A percentile compares a stretch with the other conserved stretches of the same genome.
phyloP scores from a whole-genome alignment of 257 asterid genomes.

The Ocimum tenuiflorum region DNA sequence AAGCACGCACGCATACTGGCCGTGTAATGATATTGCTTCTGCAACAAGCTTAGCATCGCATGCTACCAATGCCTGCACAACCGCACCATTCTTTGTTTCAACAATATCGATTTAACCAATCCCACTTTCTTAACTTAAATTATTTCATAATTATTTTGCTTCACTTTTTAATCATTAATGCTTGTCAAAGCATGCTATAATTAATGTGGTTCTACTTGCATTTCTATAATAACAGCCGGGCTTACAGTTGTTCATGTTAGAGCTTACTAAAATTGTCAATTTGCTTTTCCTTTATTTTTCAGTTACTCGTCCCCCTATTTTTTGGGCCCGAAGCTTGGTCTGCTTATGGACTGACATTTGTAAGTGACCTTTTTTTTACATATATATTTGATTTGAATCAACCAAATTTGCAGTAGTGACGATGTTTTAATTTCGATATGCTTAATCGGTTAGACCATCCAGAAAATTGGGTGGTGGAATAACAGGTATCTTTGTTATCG shows the following conservation, averaged over 20 bases:
- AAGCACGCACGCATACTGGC: constrained; percentile 14
- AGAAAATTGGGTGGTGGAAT: no score
- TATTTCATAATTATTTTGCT: not conserved
- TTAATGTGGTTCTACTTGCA: not conserved
- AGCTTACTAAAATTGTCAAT: not conserved
- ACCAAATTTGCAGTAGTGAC: no score
- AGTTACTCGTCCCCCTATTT: no score
- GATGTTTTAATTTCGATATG: not conserved
- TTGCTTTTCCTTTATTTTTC: no score
- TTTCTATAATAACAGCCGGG: not conserved
- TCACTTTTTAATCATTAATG: not conserved
- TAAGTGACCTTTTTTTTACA: no score
- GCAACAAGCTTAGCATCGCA: constrained; percentile 43
- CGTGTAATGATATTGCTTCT: constrained; percentile 30
- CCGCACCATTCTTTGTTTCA: not conserved
- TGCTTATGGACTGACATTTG: no score
- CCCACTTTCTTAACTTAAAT: not conserved
- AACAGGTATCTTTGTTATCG: no score
- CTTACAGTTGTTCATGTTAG: not conserved
- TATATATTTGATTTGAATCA: no score
- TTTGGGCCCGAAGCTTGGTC: no score
- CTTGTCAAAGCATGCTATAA: constrained; percentile 8
- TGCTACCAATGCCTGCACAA: constrained; percentile 28
- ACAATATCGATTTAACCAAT: not conserved
- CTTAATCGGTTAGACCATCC: not conserved